Percentiles rank a stretch among this genome's conserved stretches.
Evolutionary conservation across 495 filamentous ascomycete genomes (phyloP).

Genomic region (Podospora pseudocomata): DNA sequence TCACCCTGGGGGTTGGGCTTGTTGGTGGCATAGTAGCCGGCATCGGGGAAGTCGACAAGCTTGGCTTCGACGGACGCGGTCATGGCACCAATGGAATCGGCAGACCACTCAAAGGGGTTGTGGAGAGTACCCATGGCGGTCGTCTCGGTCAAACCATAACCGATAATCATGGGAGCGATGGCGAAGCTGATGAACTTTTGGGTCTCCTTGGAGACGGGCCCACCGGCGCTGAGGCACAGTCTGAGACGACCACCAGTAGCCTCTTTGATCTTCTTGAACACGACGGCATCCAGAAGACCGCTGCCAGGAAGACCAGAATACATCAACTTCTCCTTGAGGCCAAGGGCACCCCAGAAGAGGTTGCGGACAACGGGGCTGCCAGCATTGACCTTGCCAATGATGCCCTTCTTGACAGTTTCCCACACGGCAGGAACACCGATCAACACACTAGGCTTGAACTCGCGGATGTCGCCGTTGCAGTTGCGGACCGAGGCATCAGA

Average conservation of each 20-base stretch:
- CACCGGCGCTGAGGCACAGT: slow-evolving; percentile 82
- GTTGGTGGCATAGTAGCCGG: slow-evolving; percentile 83
- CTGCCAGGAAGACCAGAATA: slow-evolving; percentile 70
- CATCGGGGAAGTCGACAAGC: slow-evolving; percentile 92
- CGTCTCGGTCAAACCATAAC: slow-evolving; percentile 97
- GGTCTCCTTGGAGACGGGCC: slow-evolving; percentile 80
- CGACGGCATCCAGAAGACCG: slow-evolving; percentile 66
- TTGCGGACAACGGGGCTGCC: slow-evolving; percentile 68
- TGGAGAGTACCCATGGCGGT: slow-evolving; percentile 89
- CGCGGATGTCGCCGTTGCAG: slow-evolving; percentile 92
- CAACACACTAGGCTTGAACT: slow-evolving; percentile 86
- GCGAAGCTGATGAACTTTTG: slow-evolving; percentile 86
- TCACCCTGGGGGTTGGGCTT: slow-evolving; percentile 88
- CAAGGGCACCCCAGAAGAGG: slow-evolving; percentile 89
- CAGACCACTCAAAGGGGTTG: slow-evolving; percentile 87
- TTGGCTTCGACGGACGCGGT: slow-evolving; percentile 85
- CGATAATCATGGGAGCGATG: slow-evolving; percentile 82
- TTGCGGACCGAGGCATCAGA: slow-evolving; percentile 87
- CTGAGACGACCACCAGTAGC: slow-evolving; percentile 80
- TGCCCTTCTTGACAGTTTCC: slow-evolving; percentile 98
- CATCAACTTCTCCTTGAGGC: slow-evolving; percentile 78
- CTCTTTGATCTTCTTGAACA: slow-evolving; percentile 90
- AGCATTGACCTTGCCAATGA: slow-evolving; percentile 78
- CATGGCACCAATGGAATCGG: slow-evolving; percentile 73
- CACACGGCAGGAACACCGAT: slow-evolving; percentile 96